phyloP scores from a whole-genome alignment of 495 filamentous ascomycete species.

The Parmelia sp. region DNA sequence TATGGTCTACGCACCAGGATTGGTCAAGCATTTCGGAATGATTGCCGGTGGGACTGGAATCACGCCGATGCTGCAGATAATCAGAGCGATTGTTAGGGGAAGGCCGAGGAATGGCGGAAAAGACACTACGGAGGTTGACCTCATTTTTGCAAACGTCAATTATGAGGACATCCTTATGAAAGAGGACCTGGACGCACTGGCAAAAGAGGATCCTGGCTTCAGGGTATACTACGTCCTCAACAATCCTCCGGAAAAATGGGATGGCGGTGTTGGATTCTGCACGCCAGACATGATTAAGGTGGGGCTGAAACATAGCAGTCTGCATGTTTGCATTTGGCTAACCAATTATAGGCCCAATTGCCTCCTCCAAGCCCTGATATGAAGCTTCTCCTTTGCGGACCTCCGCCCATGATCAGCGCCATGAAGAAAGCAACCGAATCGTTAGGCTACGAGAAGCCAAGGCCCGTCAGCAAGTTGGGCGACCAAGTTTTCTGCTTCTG shows the following conservation, averaged over 20 bases:
- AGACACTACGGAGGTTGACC: conserved; percentile 80
- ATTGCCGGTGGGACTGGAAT: conserved; percentile 96
- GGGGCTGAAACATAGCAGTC: conserved; percentile 28
- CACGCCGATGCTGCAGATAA: conserved; percentile 95
- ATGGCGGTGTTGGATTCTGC: conserved; percentile 85
- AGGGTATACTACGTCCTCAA: conserved; percentile 90
- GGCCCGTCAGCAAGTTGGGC: conserved; percentile 90
- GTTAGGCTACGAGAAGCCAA: conserved; percentile 84
- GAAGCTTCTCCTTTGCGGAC: conserved; percentile 95
- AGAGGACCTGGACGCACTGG: conserved; percentile 79
- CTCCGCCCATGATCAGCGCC: conserved; percentile 91
- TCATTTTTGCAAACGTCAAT: conserved; percentile 96
- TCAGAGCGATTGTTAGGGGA: conserved; percentile 81
- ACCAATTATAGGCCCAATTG: conserved; percentile 36
- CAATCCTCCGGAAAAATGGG: conserved; percentile 88
- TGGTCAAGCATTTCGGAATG: conserved; percentile 94
- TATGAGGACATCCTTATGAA: conserved; percentile 85
- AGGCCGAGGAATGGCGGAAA: conserved; percentile 59
- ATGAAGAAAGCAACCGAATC: conserved; percentile 93
- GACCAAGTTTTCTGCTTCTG: conserved; percentile 98
- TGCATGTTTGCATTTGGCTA: neutral
- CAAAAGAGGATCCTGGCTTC: conserved; percentile 69
- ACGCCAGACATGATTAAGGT: conserved; percentile 95
- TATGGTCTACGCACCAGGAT: conserved; percentile 92
- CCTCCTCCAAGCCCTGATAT: conserved; percentile 78